Evolutionary conservation across 2,329 filamentous ascomycete species (phyloP).

Genomic region (Exophiala phaeomuriformis): DNA sequence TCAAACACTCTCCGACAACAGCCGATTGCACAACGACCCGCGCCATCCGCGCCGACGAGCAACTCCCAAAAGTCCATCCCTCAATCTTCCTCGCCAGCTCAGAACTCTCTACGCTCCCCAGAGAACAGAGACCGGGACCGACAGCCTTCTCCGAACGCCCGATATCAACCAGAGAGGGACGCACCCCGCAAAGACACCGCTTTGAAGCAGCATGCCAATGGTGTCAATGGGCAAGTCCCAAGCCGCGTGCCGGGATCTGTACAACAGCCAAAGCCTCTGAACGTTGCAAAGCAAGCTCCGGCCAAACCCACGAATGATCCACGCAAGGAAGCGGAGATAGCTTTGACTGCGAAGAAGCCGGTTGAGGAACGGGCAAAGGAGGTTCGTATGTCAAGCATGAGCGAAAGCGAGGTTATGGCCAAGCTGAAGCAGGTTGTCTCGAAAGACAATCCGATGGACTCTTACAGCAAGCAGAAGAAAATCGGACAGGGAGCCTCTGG

Average conservation of each 20-base stretch:
- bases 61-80: constrained; percentile 27
- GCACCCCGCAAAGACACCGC: constrained; percentile 34
- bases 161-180: constrained; percentile 30
- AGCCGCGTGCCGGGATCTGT: constrained; percentile 40
- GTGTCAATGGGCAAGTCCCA: constrained; percentile 39
- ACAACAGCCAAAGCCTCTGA: constrained; percentile 65
- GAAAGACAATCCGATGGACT: constrained; percentile 87
- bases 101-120: constrained; percentile 33
- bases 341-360: constrained; percentile 73
- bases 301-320: constrained; percentile 52
- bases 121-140: constrained; percentile 31
- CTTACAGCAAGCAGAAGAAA: constrained; percentile 99
- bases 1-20: constrained; percentile 37
- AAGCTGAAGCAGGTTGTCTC: constrained; percentile 91
- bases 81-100: constrained; percentile 27
- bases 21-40: constrained; percentile 62
- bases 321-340: constrained; percentile 82
- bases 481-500: constrained; percentile 97
- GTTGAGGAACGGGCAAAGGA: constrained; percentile 73
- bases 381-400: constrained; percentile 97
- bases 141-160: constrained; percentile 33
- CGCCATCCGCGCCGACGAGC: constrained; percentile 58
- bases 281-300: constrained; percentile 60
- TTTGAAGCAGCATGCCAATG: constrained; percentile 36
- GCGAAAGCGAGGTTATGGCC: constrained; percentile 93